These are phyloP conservation scores for Atalantia buxifolia DNA, from an alignment of 345 rosid genomes.

Conservation along the genomic window DNA sequence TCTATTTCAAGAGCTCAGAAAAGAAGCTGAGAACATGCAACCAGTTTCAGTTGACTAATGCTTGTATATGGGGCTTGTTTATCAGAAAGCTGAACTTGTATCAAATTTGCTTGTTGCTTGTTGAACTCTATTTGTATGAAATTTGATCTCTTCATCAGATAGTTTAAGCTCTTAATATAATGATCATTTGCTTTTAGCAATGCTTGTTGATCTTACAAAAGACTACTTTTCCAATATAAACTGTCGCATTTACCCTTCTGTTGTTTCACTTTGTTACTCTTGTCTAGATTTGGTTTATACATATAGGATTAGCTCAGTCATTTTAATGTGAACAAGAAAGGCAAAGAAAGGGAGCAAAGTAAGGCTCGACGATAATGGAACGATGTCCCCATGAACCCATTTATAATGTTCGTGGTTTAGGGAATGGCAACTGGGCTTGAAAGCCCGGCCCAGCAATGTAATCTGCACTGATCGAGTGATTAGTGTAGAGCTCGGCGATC, in stretches of 20 bases:
- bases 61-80: neutral
- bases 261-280: too few relatives aligned
- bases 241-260: too few relatives aligned
- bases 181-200: neutral
- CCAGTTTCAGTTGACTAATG: conserved; percentile 81
- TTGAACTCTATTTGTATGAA: conserved; percentile 11
- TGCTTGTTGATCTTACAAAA: neutral
- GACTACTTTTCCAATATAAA: too few relatives aligned
- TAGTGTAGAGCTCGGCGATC: neutral
- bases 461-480: conserved; percentile 18
- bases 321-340: too few relatives aligned
- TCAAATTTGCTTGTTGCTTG: neutral
- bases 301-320: too few relatives aligned
- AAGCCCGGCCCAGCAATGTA: neutral
- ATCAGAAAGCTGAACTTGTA: neutral
- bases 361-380: too few relatives aligned
- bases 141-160: neutral
- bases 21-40: conserved; percentile 86
- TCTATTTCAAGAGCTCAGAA: conserved; percentile 81
- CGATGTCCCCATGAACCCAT: too few relatives aligned
- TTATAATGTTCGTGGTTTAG: too few relatives aligned
- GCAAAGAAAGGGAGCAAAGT: too few relatives aligned
- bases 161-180: neutral
- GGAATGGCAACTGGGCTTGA: neutral
- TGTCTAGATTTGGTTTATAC: too few relatives aligned